Evolutionary conservation across 768 basidiomycete species (phyloP).

Genomic region (Tephrocybe sp.): DNA sequence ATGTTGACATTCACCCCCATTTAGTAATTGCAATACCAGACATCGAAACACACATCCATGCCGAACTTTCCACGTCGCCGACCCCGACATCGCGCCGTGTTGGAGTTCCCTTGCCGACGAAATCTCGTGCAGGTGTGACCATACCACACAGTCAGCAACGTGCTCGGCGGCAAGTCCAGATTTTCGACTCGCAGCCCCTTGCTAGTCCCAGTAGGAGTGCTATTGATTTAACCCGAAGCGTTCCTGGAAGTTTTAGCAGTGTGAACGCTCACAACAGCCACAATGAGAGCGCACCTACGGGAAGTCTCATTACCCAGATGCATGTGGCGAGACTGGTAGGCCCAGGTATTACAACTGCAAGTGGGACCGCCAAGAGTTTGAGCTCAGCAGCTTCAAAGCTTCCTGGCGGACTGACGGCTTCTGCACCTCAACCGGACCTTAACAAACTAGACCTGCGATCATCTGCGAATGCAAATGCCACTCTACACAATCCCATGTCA

Average conservation of each 20-base stretch:
- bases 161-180: slow-evolving; percentile 69
- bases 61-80: slow-evolving; percentile 66
- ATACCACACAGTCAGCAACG: slow-evolving; percentile 56
- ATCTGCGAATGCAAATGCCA: slow-evolving; percentile 16
- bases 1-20: slow-evolving; percentile 29
- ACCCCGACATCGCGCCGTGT: slow-evolving; percentile 79
- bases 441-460: slow-evolving; percentile 9
- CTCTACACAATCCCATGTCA: slow-evolving; percentile 19
- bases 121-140: slow-evolving; percentile 58
- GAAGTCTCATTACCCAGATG: slow-evolving; percentile 43
- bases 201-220: slow-evolving; percentile 50
- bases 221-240: slow-evolving; percentile 27
- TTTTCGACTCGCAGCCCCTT: slow-evolving; percentile 81
- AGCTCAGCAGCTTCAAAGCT: slow-evolving; percentile 43
- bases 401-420: slow-evolving; percentile 37
- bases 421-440: slow-evolving; percentile 16
- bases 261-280: slow-evolving; percentile 31
- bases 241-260: slow-evolving; percentile 28
- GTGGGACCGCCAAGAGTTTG: slow-evolving; percentile 31
- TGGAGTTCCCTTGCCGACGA: slow-evolving; percentile 72
- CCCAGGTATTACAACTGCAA: slow-evolving; percentile 22
- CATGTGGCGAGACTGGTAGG: slow-evolving; percentile 35
- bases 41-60: slow-evolving; percentile 69
- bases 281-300: slow-evolving; percentile 33
- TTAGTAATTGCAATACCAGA: slow-evolving; percentile 85